phyloP scores from a whole-genome alignment of 805 yeast genomes.

The Cyberlindnera suaveolens region DNA sequence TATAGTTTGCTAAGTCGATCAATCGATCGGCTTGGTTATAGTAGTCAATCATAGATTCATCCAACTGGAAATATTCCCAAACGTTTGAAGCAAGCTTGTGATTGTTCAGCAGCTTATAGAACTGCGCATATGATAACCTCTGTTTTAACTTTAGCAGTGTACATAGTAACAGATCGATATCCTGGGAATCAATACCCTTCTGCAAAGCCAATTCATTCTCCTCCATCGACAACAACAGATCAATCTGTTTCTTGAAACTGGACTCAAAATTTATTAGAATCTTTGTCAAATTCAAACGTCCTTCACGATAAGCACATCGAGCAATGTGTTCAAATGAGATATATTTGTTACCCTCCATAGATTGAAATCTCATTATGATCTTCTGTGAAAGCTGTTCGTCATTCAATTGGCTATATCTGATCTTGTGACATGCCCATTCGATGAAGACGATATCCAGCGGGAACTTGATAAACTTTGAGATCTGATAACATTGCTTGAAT shows the following conservation, averaged over 20 bases:
- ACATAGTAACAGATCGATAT: constrained; percentile 46
- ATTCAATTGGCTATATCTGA: constrained; percentile 43
- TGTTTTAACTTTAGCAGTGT: constrained; percentile 48
- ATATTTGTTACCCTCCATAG: constrained; percentile 23
- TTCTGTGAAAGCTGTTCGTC: constrained; percentile 54
- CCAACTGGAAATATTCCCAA: constrained; percentile 28
- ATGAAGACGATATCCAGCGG: constrained; percentile 52
- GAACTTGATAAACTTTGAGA: constrained; percentile 44
- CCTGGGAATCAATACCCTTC: constrained; percentile 43
- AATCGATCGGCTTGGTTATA: constrained; percentile 60
- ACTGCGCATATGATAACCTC: constrained; percentile 55
- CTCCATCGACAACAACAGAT: constrained; percentile 61
- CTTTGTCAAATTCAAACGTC: constrained; percentile 64
- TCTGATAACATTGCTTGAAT: constrained; percentile 57
- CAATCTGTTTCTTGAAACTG: constrained; percentile 49
- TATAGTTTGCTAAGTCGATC: constrained; percentile 38
- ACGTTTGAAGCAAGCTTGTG: constrained; percentile 32
- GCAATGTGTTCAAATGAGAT: constrained; percentile 58
- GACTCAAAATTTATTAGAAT: constrained; percentile 63
- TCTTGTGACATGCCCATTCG: constrained; percentile 77
- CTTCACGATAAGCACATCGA: constrained; percentile 70
- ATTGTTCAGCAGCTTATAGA: constrained; percentile 58
- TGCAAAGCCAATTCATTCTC: constrained; percentile 63
- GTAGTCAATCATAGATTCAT: constrained; percentile 43
- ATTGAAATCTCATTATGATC: constrained; percentile 41